Evolutionary conservation across 2,329 filamentous ascomycete genomes (phyloP).

Genomic region (Juglanconis oblonga): DNA sequence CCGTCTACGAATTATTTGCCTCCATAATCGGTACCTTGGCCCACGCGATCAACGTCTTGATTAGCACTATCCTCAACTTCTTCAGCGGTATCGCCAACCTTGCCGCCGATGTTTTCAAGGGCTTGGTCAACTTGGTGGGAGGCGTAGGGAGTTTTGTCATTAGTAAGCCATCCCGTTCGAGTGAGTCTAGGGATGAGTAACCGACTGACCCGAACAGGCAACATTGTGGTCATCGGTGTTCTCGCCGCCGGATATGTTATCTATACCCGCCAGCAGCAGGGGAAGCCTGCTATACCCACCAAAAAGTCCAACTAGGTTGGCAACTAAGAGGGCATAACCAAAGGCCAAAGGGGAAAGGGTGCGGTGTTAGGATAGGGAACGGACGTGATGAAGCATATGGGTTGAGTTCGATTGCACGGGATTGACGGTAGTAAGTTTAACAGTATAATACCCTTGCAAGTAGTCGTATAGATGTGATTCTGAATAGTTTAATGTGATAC

Average conservation of each 20-base stretch:
- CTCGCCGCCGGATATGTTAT: constrained; percentile 29
- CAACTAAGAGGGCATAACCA: no score
- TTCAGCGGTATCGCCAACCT: constrained; percentile 35
- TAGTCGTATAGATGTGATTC: no score
- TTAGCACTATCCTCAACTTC: constrained; percentile 34
- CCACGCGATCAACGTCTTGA: constrained; percentile 30
- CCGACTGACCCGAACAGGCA: constrained; percentile 28
- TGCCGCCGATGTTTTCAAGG: constrained; percentile 32
- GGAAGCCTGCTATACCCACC: constrained; percentile 17
- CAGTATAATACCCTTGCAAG: no score
- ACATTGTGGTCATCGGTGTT: constrained; percentile 33
- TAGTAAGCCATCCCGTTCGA: constrained; percentile 28
- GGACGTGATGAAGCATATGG: no score
- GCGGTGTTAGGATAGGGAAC: no score
- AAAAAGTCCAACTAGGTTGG: constrained; percentile 19
- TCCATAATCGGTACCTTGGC: constrained; percentile 35
- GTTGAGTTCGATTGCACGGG: no score
- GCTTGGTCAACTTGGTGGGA: constrained; percentile 35
- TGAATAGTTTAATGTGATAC: no score
- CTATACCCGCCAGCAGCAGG: constrained; percentile 29
- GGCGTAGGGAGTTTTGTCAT: constrained; percentile 38
- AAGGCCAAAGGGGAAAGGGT: no score
- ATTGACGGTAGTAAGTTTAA: no score
- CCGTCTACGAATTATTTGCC: constrained; percentile 39
- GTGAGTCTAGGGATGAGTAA: no score